Evolutionary conservation across 2,329 filamentous ascomycete species (phyloP), one percentile per base, ranked within the genome.

Genomic region (Graphilbum ipis-grandicollis): DNA sequence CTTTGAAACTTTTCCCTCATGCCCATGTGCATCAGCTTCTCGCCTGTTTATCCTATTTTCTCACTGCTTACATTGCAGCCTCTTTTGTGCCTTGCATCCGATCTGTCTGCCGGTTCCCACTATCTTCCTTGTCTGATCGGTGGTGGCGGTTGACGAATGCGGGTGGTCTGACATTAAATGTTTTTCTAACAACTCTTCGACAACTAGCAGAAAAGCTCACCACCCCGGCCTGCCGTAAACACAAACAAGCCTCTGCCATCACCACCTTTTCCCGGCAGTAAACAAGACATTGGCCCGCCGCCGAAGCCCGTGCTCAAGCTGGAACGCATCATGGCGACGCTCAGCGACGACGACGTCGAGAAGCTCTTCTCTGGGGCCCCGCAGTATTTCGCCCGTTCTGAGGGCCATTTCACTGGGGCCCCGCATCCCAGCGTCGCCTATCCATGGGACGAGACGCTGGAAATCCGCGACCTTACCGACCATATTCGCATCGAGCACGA

Each of bases 331-430:
- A 75, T 75, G 63, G 60, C 69, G 32, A 65, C 65, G 34, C 58
- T 79, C 40, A 65, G 56, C 46, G 63, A 71, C 33, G 57, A 62
- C 30, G 72, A 79, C 45, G 58, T 82, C 36, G 71, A 76, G 55
- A 71, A 73, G 53, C 65, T 82, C 48, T 83, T 82, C 59, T 79
- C 76, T 19, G 77, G 78, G n/a, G 78, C 78, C 31, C 78, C 78
- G 43, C 75, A 80, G 51, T 82, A 77, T 58, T 75, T 73, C 52
- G 66, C 71, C 45, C 65, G 69, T 36, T 66, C 63, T 40, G 66
- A 72, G 46, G 67, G 68, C 29, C 68, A 74, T 51, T 68, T 63
- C 50, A 66, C 64, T 40, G 71, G 65, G 35, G 68, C 71, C 28
- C 68, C 69, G 18, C 66, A 72, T 46, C 75, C 76, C 18, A 71